phyloP scores from a whole-genome alignment of 2,329 filamentous ascomycete species.

The Tricladium varicosporioides region DNA sequence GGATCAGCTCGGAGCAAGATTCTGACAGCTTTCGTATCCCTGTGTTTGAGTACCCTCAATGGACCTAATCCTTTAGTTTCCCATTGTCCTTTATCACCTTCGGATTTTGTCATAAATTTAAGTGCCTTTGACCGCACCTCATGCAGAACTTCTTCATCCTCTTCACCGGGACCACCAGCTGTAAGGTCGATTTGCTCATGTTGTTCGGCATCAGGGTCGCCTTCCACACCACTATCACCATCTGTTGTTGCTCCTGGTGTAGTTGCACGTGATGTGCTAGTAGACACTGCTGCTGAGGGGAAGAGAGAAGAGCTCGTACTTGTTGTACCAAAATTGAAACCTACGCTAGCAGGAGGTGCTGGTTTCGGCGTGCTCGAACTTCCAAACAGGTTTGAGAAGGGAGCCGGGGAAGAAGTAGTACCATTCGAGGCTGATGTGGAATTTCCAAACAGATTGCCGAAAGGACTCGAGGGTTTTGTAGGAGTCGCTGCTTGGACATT shows the following conservation, averaged over 20 bases:
- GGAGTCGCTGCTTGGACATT: slow-evolving; percentile 24
- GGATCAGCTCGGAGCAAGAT: slow-evolving; percentile 74
- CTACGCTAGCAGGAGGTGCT: slow-evolving; percentile 19
- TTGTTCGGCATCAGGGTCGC: slow-evolving; percentile 51
- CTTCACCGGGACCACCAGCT: slow-evolving; percentile 64
- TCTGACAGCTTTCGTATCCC: slow-evolving; percentile 63
- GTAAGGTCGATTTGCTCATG: slow-evolving; percentile 71
- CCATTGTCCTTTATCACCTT: slow-evolving; percentile 60
- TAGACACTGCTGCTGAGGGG: slow-evolving; percentile 29
- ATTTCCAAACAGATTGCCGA: slow-evolving; percentile 15
- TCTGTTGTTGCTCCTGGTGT: slow-evolving; percentile 32
- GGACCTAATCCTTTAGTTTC: slow-evolving; percentile 68
- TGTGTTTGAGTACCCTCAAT: slow-evolving; percentile 71
- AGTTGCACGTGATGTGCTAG: slow-evolving; percentile 32
- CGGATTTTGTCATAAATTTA: slow-evolving; percentile 53
- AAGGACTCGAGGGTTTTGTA: slow-evolving; percentile 15
- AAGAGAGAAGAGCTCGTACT: slow-evolving; percentile 30
- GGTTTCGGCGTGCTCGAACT: slow-evolving; percentile 12
- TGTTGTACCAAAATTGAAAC: slow-evolving; percentile 26
- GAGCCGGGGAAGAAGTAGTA: not conserved
- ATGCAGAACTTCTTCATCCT: slow-evolving; percentile 68
- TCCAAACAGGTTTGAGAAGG: slow-evolving; percentile 22
- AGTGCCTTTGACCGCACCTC: slow-evolving; percentile 70
- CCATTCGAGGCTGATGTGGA: slow-evolving; percentile 4
- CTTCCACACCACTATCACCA: slow-evolving; percentile 28